phyloP scores from a whole-genome alignment of 2,329 filamentous ascomycete genomes.

The Cladosporium sp. region DNA sequence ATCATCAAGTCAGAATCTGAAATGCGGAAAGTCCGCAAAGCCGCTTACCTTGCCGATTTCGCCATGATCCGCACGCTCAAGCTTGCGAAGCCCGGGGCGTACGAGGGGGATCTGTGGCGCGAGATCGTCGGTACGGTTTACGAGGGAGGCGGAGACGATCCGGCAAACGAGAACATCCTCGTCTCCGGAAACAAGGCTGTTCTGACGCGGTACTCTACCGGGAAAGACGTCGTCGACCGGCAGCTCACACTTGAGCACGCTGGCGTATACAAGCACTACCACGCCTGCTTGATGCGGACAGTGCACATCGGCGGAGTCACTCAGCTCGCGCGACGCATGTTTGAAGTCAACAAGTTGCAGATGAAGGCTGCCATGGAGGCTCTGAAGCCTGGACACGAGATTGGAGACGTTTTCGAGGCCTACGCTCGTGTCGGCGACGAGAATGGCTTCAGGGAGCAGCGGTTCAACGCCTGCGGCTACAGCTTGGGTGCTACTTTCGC shows the following conservation, averaged over 20 bases:
- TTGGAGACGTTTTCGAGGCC: not conserved
- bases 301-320: not conserved
- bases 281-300: not conserved
- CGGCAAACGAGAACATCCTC: not conserved
- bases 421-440: not conserved
- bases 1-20: not conserved
- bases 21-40: not conserved
- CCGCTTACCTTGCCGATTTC: not conserved
- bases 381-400: not conserved
- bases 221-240: not conserved
- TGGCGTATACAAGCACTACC: not conserved
- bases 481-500: not conserved
- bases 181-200: not conserved
- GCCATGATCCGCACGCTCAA: not conserved
- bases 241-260: not conserved
- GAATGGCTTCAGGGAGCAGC: not conserved
- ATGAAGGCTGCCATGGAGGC: not conserved
- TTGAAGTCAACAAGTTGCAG: not conserved
- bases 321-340: not conserved
- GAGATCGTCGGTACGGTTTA: not conserved
- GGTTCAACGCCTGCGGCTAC: not conserved
- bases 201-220: not conserved
- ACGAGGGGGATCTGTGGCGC: not conserved
- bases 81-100: not conserved
- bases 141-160: not conserved